Evolutionary conservation across 495 filamentous ascomycete genomes (phyloP).

Genomic region (Glarea lozoyensis): DNA sequence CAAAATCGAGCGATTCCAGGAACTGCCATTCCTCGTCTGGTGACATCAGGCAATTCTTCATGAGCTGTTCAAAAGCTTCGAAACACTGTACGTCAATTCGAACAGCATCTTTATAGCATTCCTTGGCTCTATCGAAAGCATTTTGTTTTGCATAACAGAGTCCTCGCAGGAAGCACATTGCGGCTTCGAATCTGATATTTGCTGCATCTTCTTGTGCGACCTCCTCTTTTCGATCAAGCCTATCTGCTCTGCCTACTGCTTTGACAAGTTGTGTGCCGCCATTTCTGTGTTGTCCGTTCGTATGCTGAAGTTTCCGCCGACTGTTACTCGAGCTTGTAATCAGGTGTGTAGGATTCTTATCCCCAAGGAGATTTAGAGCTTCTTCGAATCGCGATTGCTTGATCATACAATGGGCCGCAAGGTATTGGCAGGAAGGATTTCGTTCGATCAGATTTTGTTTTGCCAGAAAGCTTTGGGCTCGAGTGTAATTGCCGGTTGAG

Average conservation of each 20-base stretch:
- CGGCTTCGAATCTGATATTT: slow-evolving; percentile 82
- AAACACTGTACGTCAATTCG: slow-evolving; percentile 97
- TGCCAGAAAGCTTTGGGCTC: slow-evolving; percentile 76
- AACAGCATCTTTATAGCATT: slow-evolving; percentile 96
- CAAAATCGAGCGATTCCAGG: slow-evolving; percentile 85
- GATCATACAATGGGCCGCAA: slow-evolving; percentile 87
- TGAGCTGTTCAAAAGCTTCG: slow-evolving; percentile 94
- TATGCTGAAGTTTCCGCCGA: slow-evolving; percentile 45
- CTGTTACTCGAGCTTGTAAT: slow-evolving; percentile 55
- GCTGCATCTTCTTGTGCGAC: slow-evolving; percentile 42
- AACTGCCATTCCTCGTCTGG: slow-evolving; percentile 94
- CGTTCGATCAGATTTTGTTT: slow-evolving; percentile 73
- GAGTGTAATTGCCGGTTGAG: slow-evolving; percentile 83
- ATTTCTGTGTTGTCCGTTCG: slow-evolving; percentile 25
- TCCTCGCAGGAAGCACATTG: slow-evolving; percentile 93
- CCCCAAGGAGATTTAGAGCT: slow-evolving; percentile 79
- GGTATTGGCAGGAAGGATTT: slow-evolving; percentile 79
- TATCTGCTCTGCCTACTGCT: slow-evolving; percentile 32
- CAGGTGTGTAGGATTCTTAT: slow-evolving; percentile 84
- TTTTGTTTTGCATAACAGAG: slow-evolving; percentile 96
- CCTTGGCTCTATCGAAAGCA: slow-evolving; percentile 91
- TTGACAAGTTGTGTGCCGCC: slow-evolving; percentile 21
- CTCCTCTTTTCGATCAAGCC: slow-evolving; percentile 42
- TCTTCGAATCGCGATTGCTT: slow-evolving; percentile 85
- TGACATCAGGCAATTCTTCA: slow-evolving; percentile 97